Conservation (phyloP, 2,329 filamentous ascomycete species). For the Penicillium palitans region DNA sequence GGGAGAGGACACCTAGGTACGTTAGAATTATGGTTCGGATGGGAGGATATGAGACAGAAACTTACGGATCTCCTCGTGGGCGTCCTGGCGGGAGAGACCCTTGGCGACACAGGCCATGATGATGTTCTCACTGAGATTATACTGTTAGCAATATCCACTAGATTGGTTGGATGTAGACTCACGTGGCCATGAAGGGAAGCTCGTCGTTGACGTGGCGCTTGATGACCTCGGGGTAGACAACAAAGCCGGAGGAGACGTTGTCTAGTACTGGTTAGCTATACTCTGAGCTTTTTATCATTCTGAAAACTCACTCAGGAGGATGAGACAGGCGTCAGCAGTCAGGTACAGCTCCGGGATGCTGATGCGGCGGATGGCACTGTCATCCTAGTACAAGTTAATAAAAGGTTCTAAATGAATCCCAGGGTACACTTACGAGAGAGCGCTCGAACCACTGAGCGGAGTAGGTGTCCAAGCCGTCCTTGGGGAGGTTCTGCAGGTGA, state of each 20-base stretch:
- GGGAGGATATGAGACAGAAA: neutral
- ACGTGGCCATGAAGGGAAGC: constrained; percentile 82
- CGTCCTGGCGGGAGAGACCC: constrained; percentile 73
- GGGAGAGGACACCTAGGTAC: constrained; percentile 62
- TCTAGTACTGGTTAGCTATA: constrained; percentile 46
- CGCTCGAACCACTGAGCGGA: constrained; percentile 75
- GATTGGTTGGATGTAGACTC: constrained; percentile 32
- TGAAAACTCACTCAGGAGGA: constrained; percentile 35
- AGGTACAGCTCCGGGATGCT: constrained; percentile 67
- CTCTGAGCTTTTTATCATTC: neutral
- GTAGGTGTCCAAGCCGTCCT: constrained; percentile 65
- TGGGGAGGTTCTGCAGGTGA: constrained; percentile 55
- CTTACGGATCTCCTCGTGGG: constrained; percentile 78
- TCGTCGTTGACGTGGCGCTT: constrained; percentile 67
- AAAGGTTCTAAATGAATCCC: neutral
- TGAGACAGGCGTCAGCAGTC: constrained; percentile 61
- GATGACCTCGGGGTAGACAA: constrained; percentile 78
- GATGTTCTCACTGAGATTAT: constrained; percentile 48
- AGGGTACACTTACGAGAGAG: constrained; percentile 52
- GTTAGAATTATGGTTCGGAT: neutral
- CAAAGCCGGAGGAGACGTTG: constrained; percentile 67
- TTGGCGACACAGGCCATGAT: constrained; percentile 76
- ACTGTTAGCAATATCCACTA: constrained; percentile 18
- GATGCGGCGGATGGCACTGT: constrained; percentile 64
- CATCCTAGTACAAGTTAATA: constrained; percentile 52